These are phyloP conservation scores for Colletotrichum endophyticum DNA, from an alignment of 2,329 filamentous ascomycete genomes.

Conservation along the genomic window DNA sequence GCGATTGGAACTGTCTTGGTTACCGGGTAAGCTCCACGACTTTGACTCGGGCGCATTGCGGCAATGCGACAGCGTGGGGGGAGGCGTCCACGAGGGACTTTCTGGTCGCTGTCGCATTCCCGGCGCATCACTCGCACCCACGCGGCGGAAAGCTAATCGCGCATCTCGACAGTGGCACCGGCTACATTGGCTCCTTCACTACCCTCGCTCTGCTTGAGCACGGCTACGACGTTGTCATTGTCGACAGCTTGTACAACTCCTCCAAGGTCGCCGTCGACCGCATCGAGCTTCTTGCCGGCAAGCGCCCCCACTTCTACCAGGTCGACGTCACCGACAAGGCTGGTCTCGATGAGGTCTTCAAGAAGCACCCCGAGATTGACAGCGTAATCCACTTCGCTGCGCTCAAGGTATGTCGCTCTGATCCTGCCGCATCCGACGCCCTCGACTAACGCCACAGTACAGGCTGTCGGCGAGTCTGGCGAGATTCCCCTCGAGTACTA, in stretches of 20 bases:
- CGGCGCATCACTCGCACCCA: not conserved
- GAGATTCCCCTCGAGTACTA: slow-evolving; percentile 98
- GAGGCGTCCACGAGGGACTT: not conserved
- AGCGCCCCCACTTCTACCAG: slow-evolving; percentile 84
- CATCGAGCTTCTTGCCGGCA: slow-evolving; percentile 91
- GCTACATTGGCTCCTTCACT: slow-evolving; percentile 99
- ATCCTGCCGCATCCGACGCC: not conserved
- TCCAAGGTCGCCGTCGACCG: slow-evolving; percentile 90
- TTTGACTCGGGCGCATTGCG: not conserved
- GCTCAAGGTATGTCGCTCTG: slow-evolving; percentile 73
- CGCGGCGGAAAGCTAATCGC: slow-evolving; percentile 2
- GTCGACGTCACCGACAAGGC: slow-evolving; percentile 87
- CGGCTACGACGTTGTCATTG: slow-evolving; percentile 94
- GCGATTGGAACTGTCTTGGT: slow-evolving; percentile 86
- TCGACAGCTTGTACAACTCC: slow-evolving; percentile 98
- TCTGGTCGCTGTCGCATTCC: not conserved
- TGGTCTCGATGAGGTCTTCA: slow-evolving; percentile 85
- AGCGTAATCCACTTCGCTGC: slow-evolving; percentile 99
- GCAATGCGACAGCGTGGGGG: not conserved
- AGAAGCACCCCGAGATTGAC: slow-evolving; percentile 90
- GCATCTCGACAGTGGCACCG: slow-evolving; percentile 74
- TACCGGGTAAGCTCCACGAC: slow-evolving; percentile 73
- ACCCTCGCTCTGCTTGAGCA: slow-evolving; percentile 89
- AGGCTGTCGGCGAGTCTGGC: slow-evolving; percentile 95
- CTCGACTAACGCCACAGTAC: not conserved